A percentile compares a stretch with the other conserved stretches of the same genome.
phyloP scores from a whole-genome alignment of 1,284 basidiomycete species.

The Peniophora sp. region DNA sequence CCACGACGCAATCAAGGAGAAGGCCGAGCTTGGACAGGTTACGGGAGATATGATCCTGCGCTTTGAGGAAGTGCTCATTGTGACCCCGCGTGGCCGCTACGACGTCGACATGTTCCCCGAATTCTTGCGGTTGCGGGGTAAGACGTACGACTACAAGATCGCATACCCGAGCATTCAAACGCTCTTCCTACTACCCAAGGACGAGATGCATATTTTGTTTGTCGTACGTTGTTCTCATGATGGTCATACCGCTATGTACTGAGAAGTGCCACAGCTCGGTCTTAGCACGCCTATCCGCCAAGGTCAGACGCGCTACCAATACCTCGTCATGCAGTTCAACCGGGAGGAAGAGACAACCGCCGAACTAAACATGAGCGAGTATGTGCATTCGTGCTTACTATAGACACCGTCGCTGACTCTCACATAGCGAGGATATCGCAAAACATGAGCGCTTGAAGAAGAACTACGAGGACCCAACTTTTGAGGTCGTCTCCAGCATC shows the following conservation, averaged over 20 bases:
- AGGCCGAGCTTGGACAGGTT: conserved; percentile 91
- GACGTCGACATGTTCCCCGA: conserved; percentile 97
- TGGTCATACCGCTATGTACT: conserved; percentile 1
- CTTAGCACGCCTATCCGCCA: conserved; percentile 92
- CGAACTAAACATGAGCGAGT: conserved; percentile 92
- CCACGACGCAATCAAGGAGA: conserved; percentile 95
- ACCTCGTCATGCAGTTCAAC: conserved; percentile 95
- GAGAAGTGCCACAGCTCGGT: conserved; percentile 54
- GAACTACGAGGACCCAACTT: conserved; percentile 89
- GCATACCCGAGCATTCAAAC: conserved; percentile 85
- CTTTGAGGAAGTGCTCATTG: conserved; percentile 94
- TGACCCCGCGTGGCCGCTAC: conserved; percentile 94
- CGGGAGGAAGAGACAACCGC: conserved; percentile 97
- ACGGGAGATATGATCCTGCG: conserved; percentile 90
- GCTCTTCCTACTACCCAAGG: conserved; percentile 93
- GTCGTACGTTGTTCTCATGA: conserved; percentile 50
- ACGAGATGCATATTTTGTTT: conserved; percentile 94
- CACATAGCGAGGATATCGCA: conserved; percentile 55
- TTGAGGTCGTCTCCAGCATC: conserved; percentile 91
- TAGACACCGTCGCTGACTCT: not conserved
- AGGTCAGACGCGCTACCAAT: conserved; percentile 97
- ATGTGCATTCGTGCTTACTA: conserved; percentile 30
- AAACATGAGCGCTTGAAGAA: conserved; percentile 83
- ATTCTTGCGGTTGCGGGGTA: conserved; percentile 90
- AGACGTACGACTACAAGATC: conserved; percentile 99